Base-by-base conservation (phyloP, 192 early-diverging fungal species). In the Coemansia sp. region DNA sequence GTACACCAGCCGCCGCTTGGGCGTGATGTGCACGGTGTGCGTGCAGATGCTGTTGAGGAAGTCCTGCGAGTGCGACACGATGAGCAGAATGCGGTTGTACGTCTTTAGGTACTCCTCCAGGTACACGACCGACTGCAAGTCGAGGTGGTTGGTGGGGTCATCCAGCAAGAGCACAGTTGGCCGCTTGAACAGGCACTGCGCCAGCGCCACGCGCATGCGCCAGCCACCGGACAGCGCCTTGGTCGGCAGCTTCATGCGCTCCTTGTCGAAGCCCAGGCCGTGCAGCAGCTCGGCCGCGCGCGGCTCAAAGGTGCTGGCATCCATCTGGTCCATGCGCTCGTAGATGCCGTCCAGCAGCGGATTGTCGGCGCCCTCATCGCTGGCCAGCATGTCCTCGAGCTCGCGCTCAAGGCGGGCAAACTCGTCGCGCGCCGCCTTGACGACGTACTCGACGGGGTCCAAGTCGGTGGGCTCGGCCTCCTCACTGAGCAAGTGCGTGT, bases 171-270 rank as follows among this genome's bases (percentile, higher is more conserved):
- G 83, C 37, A 98, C 89, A 62, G 94, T 94, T 8, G 96, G 93
- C 32, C 93, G 89, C 68, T 93, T 90, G 85, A 99, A 99, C 77
- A 99, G 86, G 62, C 96, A 96, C 70, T 93, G 87, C 41, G 98
- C 96, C 31, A 99, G 89, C 6, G 96, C 93, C 49, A 99, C 98
- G 73, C 98, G 87, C 98, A 99, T 99, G 65, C 98, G 89, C 98
- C 98, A 99, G 76, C 98, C 98, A 89, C 98, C 98, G 75, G 96
- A 98, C 77, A 99, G 89, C 71, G 96, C 94, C 87, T 93, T 96
- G 54, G 98, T 99, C 69, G 86, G 87, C 84, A 93, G 91, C 70
- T 88, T 83, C 96, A 98, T 98, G 59, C 91, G 91, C 35, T 86
- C 83, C 68, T 90, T 86, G 63, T 77, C 85, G 83, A 99, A 99